These are phyloP conservation scores for Chenopodium suecicum DNA, from an alignment of 148 eudicot genomes.

Conservation along the genomic window DNA sequence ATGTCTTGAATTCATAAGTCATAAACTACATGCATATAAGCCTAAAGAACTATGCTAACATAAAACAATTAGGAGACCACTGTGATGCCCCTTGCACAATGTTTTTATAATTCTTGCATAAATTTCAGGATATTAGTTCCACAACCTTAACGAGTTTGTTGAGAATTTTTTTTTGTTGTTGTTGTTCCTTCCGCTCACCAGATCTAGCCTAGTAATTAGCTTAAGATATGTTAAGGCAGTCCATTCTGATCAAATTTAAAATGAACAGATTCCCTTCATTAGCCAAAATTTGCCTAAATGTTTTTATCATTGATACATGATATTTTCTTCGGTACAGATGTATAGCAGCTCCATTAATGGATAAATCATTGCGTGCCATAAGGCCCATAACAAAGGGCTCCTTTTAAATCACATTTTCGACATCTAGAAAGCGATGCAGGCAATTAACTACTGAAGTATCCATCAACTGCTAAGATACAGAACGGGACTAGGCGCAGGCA, in stretches of 20 bases:
- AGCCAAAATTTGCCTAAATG: not conserved
- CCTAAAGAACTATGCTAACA: not conserved
- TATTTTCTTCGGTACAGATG: slow-evolving; percentile 6
- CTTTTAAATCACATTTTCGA: not conserved
- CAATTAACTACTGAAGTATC: not conserved
- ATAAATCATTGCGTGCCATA: not conserved
- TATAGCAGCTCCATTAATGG: not conserved
- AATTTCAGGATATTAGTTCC: not conserved
- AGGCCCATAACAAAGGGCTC: not conserved
- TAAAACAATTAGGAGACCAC: too few relatives aligned
- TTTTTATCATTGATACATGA: not conserved
- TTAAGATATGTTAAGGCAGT: not conserved
- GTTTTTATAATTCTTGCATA: not conserved
- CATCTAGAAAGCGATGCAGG: not conserved
- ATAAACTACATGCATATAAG: not conserved
- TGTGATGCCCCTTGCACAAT: not conserved
- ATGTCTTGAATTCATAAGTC: not conserved
- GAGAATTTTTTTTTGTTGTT: not conserved
- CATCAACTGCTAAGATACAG: not conserved
- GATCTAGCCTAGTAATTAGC: not conserved
- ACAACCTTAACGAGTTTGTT: not conserved
- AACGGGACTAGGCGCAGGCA: not conserved
- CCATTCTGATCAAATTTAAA: not conserved
- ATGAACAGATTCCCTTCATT: not conserved
- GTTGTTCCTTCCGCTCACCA: not conserved